phyloP scores from a whole-genome alignment of 2,329 filamentous ascomycete species.

The Cladosporium phlei region DNA sequence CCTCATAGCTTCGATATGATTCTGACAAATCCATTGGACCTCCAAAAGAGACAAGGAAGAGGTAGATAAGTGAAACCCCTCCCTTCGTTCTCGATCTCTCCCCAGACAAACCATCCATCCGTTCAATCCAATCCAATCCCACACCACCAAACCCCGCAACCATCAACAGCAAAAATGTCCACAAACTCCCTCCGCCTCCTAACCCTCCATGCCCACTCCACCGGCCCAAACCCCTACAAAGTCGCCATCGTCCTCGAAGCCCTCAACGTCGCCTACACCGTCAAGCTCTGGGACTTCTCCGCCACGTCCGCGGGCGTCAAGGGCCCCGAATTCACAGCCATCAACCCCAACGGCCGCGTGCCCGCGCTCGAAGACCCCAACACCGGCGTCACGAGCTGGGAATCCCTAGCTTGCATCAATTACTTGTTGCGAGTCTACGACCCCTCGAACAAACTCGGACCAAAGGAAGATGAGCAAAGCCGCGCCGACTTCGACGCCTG shows the following conservation, averaged over 20 bases:
- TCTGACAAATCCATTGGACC: too few species aligned
- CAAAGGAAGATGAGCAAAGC: slow-evolving; percentile 33
- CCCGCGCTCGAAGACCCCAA: slow-evolving; percentile 45
- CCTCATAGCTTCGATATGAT: too few species aligned
- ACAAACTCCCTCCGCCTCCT: slow-evolving; percentile 32
- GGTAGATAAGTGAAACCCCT: too few species aligned
- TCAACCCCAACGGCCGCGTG: slow-evolving; percentile 44
- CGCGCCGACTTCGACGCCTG: slow-evolving; percentile 44
- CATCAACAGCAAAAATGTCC: slow-evolving; percentile 18
- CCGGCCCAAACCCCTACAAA: slow-evolving; percentile 25
- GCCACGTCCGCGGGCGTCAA: slow-evolving; percentile 37
- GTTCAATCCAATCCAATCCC: background rate
- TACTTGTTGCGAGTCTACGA: slow-evolving; percentile 46
- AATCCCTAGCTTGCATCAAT: slow-evolving; percentile 48
- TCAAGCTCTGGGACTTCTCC: slow-evolving; percentile 41
- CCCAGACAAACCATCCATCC: background rate
- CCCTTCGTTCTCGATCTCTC: slow-evolving; percentile 3
- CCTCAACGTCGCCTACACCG: slow-evolving; percentile 37
- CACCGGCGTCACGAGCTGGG: slow-evolving; percentile 44
- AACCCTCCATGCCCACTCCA: slow-evolving; percentile 33
- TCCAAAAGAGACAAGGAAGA: too few species aligned
- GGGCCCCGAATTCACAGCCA: slow-evolving; percentile 34
- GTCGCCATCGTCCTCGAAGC: slow-evolving; percentile 35
- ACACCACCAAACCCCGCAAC: background rate
- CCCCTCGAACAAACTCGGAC: slow-evolving; percentile 22